A percentile compares a stretch with the other conserved stretches of the same genome.
Conservation (phyloP, 768 basidiomycete genomes). For the Heimioporus sp. region DNA sequence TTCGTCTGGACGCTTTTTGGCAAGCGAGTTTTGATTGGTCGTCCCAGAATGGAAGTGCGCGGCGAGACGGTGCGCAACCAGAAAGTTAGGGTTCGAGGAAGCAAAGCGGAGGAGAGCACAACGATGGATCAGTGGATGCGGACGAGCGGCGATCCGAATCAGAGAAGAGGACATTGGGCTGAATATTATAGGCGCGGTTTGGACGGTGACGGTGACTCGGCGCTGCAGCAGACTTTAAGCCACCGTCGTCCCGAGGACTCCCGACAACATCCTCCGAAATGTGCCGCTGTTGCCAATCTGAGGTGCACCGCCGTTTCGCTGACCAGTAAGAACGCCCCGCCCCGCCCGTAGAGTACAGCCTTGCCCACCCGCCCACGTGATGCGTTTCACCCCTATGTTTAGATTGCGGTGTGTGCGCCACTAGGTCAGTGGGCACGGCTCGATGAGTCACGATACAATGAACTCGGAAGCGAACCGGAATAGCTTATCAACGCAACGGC, state of each 20-base stretch:
- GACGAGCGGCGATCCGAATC: slow-evolving; percentile 10
- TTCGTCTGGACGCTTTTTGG: slow-evolving; percentile 22
- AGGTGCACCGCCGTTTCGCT: too few species aligned
- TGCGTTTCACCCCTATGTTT: too few species aligned
- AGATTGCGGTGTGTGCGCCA: slow-evolving; percentile 1
- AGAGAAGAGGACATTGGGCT: slow-evolving; percentile 16
- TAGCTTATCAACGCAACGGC: slow-evolving; percentile 5
- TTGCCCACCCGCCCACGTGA: too few species aligned
- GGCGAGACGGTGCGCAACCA: not conserved
- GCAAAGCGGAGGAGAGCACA: slow-evolving; percentile 8
- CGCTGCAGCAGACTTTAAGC: too few species aligned
- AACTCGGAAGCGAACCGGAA: slow-evolving; percentile 7
- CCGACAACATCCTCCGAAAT: slow-evolving; percentile 23
- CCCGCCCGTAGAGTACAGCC: too few species aligned
- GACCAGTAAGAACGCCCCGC: too few species aligned
- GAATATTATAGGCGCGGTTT: not conserved
- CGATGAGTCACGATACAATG: not conserved
- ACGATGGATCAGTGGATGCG: slow-evolving; percentile 4
- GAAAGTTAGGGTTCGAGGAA: slow-evolving; percentile 1
- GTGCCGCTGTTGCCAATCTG: slow-evolving; percentile 9
- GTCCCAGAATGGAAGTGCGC: slow-evolving; percentile 25
- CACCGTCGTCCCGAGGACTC: slow-evolving; percentile 15
- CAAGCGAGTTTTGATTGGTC: slow-evolving; percentile 21
- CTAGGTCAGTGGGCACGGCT: slow-evolving; percentile 10
- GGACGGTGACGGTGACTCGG: too few species aligned